A percentile compares a stretch with the other conserved stretches of the same genome.
Conservation (phyloP, 306 rosid species). For the Quillaja saponaria region DNA sequence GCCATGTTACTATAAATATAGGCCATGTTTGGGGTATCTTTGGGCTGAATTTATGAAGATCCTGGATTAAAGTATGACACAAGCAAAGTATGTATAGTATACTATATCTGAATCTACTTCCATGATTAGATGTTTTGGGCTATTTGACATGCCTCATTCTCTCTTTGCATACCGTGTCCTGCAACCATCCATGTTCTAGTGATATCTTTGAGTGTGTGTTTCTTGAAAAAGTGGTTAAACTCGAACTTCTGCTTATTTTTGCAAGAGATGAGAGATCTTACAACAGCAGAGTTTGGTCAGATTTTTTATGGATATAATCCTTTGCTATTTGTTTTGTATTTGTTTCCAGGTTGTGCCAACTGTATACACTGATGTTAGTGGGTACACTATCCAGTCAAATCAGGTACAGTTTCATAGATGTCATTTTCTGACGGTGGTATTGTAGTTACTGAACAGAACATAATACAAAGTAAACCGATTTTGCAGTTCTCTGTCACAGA, state of each 20-base stretch:
- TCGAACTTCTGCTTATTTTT: slow-evolving; percentile 3
- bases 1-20: no score
- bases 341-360: slow-evolving; percentile 86
- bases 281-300: not conserved
- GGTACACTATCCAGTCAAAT: slow-evolving; percentile 87
- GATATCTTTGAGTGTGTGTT: not conserved
- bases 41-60: no score
- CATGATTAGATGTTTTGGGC: not conserved
- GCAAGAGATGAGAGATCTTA: slow-evolving; percentile 5
- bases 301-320: not conserved
- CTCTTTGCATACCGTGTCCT: no score
- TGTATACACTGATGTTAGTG: slow-evolving; percentile 78
- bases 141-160: not conserved
- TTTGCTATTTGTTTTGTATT: slow-evolving; percentile 21
- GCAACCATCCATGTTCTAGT: not conserved
- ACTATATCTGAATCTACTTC: no score
- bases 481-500: slow-evolving; percentile 98
- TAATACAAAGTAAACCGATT: slow-evolving; percentile 28
- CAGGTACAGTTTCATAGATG: slow-evolving; percentile 56
- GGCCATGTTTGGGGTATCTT: no score
- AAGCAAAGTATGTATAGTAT: no score
- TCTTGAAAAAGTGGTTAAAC: slow-evolving; percentile 4
- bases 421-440: slow-evolving; percentile 5
- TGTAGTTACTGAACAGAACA: slow-evolving; percentile 11
- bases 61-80: no score